Conservation (phyloP, 768 basidiomycete genomes). For the Sarcomyxa edulis region DNA sequence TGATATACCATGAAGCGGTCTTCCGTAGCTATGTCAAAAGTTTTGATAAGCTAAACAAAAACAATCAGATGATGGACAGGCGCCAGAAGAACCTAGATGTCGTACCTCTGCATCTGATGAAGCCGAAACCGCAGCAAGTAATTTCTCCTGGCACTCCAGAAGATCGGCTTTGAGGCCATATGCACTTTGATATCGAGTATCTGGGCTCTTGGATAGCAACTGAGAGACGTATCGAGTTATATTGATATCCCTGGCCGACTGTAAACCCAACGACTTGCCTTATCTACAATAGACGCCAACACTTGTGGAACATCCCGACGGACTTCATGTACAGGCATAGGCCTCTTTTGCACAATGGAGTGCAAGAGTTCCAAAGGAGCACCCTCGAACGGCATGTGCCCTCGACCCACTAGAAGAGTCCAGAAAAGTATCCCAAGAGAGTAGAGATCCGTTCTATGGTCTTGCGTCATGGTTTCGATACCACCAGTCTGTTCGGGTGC, state of each 20-base stretch:
- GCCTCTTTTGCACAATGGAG: slow-evolving; percentile 65
- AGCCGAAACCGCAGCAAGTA: slow-evolving; percentile 55
- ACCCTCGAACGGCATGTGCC: slow-evolving; percentile 59
- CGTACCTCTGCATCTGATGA: slow-evolving; percentile 50
- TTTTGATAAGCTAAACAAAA: slow-evolving; percentile 53
- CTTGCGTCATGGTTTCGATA: slow-evolving; percentile 65
- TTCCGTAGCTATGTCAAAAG: slow-evolving; percentile 59
- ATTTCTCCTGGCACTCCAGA: slow-evolving; percentile 59
- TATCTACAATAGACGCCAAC: slow-evolving; percentile 64
- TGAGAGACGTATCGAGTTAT: slow-evolving; percentile 17
- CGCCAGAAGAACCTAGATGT: slow-evolving; percentile 1
- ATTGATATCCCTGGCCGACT: background rate
- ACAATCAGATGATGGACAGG: slow-evolving; percentile 6
- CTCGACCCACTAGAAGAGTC: slow-evolving; percentile 69
- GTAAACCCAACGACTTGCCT: slow-evolving; percentile 27
- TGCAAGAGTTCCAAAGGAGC: slow-evolving; percentile 59
- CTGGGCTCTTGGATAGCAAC: slow-evolving; percentile 67
- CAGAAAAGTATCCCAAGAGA: slow-evolving; percentile 70
- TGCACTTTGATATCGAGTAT: slow-evolving; percentile 66
- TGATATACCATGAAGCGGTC: slow-evolving; percentile 57
- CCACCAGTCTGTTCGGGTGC: slow-evolving; percentile 76
- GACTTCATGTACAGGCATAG: slow-evolving; percentile 73
- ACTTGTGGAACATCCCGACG: slow-evolving; percentile 70
- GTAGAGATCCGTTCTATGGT: slow-evolving; percentile 72
- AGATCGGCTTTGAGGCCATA: slow-evolving; percentile 65